Conservation (phyloP, 2,329 filamentous ascomycete genomes). For the Scytalidium sp. region DNA sequence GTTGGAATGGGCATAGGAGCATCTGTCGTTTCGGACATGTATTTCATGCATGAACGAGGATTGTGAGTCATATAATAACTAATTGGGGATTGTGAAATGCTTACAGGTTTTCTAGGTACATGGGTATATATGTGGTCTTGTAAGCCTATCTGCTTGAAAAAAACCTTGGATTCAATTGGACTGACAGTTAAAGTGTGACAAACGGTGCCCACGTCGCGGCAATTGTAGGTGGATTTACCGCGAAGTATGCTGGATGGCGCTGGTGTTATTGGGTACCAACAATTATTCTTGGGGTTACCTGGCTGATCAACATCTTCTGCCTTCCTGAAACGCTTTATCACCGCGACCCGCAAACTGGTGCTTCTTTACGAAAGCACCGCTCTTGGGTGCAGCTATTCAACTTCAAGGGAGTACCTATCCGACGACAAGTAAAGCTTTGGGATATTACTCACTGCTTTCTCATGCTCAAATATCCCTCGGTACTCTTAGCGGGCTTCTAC, state of each 20-base stretch:
- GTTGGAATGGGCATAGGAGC: background rate
- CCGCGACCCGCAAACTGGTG: conserved; percentile 5
- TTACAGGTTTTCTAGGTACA: background rate
- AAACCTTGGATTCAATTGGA: background rate
- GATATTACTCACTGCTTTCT: background rate
- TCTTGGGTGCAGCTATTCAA: background rate
- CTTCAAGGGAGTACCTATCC: background rate
- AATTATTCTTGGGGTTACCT: conserved; percentile 24
- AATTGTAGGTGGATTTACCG: conserved; percentile 75
- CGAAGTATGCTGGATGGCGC: conserved; percentile 73
- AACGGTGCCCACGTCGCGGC: conserved; percentile 28
- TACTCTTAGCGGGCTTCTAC: conserved; percentile 29
- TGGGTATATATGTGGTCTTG: background rate
- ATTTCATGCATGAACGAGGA: background rate
- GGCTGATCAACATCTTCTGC: conserved; percentile 22
- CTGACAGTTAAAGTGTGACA: conserved; percentile 12
- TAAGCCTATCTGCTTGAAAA: background rate
- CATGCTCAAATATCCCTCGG: conserved; percentile 28
- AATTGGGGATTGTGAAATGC: background rate
- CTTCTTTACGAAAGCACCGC: background rate
- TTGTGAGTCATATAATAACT: background rate
- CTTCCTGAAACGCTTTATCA: conserved; percentile 29
- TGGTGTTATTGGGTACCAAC: conserved; percentile 51
- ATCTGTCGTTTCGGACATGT: background rate
- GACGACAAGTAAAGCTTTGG: background rate